Evolutionary conservation across 345 rosid genomes (phyloP), one percentile per base, ranked within the genome.

Genomic region (Eucalyptus shirleyi): DNA sequence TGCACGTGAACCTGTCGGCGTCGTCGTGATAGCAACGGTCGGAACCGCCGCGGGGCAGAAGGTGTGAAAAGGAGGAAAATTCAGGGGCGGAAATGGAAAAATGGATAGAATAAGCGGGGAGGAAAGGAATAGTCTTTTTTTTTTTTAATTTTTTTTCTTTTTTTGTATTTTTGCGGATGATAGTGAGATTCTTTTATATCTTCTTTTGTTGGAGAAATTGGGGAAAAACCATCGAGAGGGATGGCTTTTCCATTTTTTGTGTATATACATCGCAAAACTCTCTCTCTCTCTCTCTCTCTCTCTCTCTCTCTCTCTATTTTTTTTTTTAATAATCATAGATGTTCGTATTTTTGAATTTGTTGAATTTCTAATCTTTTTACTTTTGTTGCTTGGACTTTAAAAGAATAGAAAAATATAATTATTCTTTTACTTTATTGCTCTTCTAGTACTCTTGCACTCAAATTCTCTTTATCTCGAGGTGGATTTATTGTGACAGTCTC

Each of bases 1-100:
- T 98, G 92, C 95, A 98, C 92, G 92, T 89, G 87, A 88, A 93
- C 85, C 94, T 89, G 7, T 90, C 91, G 83, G 93, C 97, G 91
- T 96, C 96, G 50, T 95, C 62, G 45, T 86, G 30, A 56, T 24
- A 23, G 30, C 62, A 59, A 50, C 62, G 88, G 62, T 53, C 88
- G 47, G 85, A 77, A 26, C 15, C 28, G 83, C 16, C 85, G 44
- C 47, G 9, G 45, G 83, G 47, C 85, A 4, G 47, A 17, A 77
- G 24, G 24, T 8, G 85, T 40, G 26, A 77, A 77, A 77, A 40
- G 7, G 47, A 2, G 32, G 47, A 40, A 77, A 77, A 37, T 21
- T 6, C 24, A 6, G 85, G 85, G 85, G 47, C 17, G 15, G 30
- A 40, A 77, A 77, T 40, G 47, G 17, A 40, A 37, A 77, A 77